Conservation (phyloP, 192 early-diverging fungal genomes). For the Podila minutissima region DNA sequence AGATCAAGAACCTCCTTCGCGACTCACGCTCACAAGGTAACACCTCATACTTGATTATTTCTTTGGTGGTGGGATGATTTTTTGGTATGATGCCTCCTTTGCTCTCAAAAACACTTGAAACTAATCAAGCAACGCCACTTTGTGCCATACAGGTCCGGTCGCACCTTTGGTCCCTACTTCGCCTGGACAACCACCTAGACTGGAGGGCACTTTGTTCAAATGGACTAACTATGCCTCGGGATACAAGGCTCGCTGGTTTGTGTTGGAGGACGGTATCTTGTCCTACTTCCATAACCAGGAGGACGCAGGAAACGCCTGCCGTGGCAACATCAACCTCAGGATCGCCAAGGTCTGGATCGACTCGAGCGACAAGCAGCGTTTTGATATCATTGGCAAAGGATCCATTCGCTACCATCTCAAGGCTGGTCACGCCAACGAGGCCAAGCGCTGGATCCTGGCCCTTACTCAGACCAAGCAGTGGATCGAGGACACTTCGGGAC, state of each 20-base stretch:
- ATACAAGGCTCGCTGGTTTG: constrained; percentile 85
- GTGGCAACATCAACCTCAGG: constrained; percentile 81
- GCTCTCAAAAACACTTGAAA: constrained; percentile 5
- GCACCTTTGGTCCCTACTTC: constrained; percentile 60
- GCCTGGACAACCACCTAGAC: constrained; percentile 66
- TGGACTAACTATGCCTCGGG: constrained; percentile 90
- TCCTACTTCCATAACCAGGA: constrained; percentile 85
- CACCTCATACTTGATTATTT: background rate
- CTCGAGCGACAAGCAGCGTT: constrained; percentile 72
- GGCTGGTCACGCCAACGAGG: constrained; percentile 71
- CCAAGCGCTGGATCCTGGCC: constrained; percentile 85
- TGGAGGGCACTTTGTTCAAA: constrained; percentile 76
- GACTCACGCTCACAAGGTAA: constrained; percentile 48
- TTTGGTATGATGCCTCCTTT: background rate
- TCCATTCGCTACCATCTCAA: constrained; percentile 77
- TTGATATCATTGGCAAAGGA: constrained; percentile 84
- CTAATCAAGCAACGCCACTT: background rate
- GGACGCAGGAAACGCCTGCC: constrained; percentile 79
- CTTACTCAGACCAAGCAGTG: constrained; percentile 83
- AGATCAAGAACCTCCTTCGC: constrained; percentile 62
- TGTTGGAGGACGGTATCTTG: constrained; percentile 80
- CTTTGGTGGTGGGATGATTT: too few relatives aligned
- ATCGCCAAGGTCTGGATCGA: constrained; percentile 74
- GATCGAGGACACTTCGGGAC: constrained; percentile 56
- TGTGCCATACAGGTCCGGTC: constrained; percentile 52